Evolutionary conservation across 352 stramenopile genomes (phyloP).

Genomic region (Globisporangium nodosum): DNA sequence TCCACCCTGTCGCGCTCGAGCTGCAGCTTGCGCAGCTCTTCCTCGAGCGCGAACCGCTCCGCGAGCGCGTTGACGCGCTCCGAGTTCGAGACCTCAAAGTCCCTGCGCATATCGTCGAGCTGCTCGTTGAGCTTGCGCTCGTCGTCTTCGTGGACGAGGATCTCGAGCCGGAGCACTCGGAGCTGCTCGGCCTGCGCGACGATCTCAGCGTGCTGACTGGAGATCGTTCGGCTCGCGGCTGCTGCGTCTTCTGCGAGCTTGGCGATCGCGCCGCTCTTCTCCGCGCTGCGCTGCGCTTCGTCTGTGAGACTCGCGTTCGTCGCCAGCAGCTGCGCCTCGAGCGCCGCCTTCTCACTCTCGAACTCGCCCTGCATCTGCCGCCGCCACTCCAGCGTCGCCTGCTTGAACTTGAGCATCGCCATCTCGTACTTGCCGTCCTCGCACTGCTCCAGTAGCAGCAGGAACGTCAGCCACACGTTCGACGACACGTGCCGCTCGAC

Average conservation of each 20-base stretch:
- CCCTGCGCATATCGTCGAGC: slow-evolving; percentile 45
- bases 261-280: slow-evolving; percentile 46
- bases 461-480: slow-evolving; percentile 74
- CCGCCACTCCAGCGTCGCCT: slow-evolving; percentile 50
- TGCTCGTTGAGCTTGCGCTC: slow-evolving; percentile 55
- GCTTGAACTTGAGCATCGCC: slow-evolving; percentile 84
- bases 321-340: slow-evolving; percentile 28
- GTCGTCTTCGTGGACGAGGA: slow-evolving; percentile 63
- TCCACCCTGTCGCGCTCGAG: slow-evolving; percentile 44
- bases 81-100: slow-evolving; percentile 65
- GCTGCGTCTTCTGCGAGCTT: slow-evolving; percentile 41
- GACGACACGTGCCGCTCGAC: slow-evolving; percentile 75
- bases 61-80: slow-evolving; percentile 61
- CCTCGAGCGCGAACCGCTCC: slow-evolving; percentile 48
- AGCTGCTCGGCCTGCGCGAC: slow-evolving; percentile 35
- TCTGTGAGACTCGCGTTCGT: slow-evolving; percentile 24
- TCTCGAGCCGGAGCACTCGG: slow-evolving; percentile 55
- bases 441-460: slow-evolving; percentile 73
- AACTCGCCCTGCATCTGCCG: slow-evolving; percentile 49
- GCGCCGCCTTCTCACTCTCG: slow-evolving; percentile 23
- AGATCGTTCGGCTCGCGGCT: slow-evolving; percentile 30
- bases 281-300: slow-evolving; percentile 25
- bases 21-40: slow-evolving; percentile 59
- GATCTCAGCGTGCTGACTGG: slow-evolving; percentile 31
- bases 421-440: slow-evolving; percentile 82